These are phyloP conservation scores for Laburnicola sp. DNA, from an alignment of 2,329 filamentous ascomycete species.

Conservation along the genomic window DNA sequence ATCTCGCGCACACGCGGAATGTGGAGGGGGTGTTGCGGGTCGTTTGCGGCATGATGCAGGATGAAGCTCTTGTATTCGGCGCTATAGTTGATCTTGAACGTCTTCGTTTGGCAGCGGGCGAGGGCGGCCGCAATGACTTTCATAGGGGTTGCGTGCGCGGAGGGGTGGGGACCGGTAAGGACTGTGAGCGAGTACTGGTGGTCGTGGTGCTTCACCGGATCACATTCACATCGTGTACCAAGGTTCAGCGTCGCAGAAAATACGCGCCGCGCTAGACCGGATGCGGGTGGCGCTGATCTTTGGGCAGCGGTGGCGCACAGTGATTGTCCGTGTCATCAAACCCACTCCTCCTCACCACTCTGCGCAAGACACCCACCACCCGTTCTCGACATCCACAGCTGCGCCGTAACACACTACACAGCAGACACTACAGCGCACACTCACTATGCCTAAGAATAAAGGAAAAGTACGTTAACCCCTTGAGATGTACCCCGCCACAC, in stretches of 20 bases:
- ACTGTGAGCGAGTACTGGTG: neutral
- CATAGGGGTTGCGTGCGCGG: slow-evolving; percentile 11
- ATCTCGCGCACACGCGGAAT: slow-evolving; percentile 23
- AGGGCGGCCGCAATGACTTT: slow-evolving; percentile 16
- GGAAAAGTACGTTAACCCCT: slow-evolving; percentile 77
- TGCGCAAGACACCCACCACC: neutral
- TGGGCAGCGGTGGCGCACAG: slow-evolving; percentile 3
- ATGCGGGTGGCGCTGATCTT: slow-evolving; percentile 5
- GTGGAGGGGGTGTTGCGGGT: slow-evolving; percentile 33
- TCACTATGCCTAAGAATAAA: slow-evolving; percentile 97
- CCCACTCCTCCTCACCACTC: neutral
- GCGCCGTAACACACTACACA: slow-evolving; percentile 12
- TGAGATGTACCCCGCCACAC: slow-evolving; percentile 27
- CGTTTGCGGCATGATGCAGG: slow-evolving; percentile 24
- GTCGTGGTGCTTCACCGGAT: neutral
- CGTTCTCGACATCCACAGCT: neutral
- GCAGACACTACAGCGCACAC: slow-evolving; percentile 15
- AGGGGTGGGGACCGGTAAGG: neutral
- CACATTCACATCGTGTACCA: too few species aligned
- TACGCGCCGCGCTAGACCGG: slow-evolving; percentile 6
- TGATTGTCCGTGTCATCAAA: neutral
- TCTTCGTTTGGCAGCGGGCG: slow-evolving; percentile 17
- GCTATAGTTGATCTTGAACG: slow-evolving; percentile 30
- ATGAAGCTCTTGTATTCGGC: slow-evolving; percentile 30
- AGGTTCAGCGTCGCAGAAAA: too few species aligned